A percentile compares a stretch with the other conserved stretches of the same genome.
Evolutionary conservation across 1,139 yeast species (phyloP).

Genomic region (Sugiyamaella castrensis): DNA sequence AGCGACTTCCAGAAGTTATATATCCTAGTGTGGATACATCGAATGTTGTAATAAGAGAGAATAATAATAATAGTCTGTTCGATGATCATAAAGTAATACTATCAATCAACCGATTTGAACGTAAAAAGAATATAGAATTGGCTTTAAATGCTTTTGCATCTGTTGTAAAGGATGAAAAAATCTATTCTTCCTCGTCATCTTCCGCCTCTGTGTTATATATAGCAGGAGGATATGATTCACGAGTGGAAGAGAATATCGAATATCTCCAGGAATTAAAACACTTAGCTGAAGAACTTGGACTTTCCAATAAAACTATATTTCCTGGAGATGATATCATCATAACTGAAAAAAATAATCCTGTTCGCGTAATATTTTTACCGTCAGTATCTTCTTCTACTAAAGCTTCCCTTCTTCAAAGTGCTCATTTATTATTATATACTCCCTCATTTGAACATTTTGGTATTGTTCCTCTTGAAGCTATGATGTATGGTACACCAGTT

Average conservation of each 20-base stretch:
- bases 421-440: conserved; percentile 73
- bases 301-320: conserved; percentile 16
- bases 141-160: conserved; percentile 62
- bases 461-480: conserved; percentile 93
- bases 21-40: conserved; percentile 78
- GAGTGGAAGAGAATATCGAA: conserved; percentile 72
- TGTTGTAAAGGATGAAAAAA: conserved; percentile 9
- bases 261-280: conserved; percentile 60
- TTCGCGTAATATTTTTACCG: conserved; percentile 70
- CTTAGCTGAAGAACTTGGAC: conserved; percentile 41
- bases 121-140: conserved; percentile 74
- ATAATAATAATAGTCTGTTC: conserved; percentile 10
- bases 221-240: conserved; percentile 89
- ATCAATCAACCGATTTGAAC: conserved; percentile 84
- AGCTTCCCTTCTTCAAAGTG: conserved; percentile 55
- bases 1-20: conserved; percentile 59
- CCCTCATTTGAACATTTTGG: conserved; percentile 96
- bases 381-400: conserved; percentile 69
- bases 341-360: neutral
- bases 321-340: conserved; percentile 8
- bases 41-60: conserved; percentile 6
- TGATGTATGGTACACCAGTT: conserved; percentile 80
- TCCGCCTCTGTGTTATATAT: conserved; percentile 48
- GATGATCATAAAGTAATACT: conserved; percentile 47
- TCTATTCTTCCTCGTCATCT: neutral